Base-by-base conservation (phyloP, 768 basidiomycete species). In the Hebeloma cylindrosporum region DNA sequence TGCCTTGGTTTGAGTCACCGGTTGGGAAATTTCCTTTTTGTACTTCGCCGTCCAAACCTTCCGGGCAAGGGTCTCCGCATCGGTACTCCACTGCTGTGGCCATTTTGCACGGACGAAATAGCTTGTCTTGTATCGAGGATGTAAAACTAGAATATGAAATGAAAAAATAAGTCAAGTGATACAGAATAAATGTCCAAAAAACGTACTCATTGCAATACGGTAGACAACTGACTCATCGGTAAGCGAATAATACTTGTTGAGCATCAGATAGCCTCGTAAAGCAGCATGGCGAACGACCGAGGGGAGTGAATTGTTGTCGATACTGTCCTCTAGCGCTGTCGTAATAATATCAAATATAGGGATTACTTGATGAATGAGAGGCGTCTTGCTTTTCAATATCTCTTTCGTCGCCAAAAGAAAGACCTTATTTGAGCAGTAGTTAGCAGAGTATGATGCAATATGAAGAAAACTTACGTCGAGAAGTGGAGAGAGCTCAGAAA, bases 171-270 rank as follows among this genome's bases (percentile, higher is more conserved):
- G n/a, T n/a, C n/a, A n/a, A n/a, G n/a, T n/a, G 23, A 33, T 13
- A 22, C 11, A 30, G n/a, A 32, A 13, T 8, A 39, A 30, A 34
- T 21, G 26, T 2, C 33, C 9, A 47, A 16, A 39, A 9, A 16
- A 58, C 49, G 3, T 25, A 64, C 63, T 52, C 60, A 64, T 62
- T 0, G 60, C 57, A 9, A 63, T 44, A 1, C 60, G 52, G 22
- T 60, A 60, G 2, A 61, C 50, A 11, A 50, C 30, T 0, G 58
- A 56, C 2, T 61, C 50, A 45, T 64, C 62, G 0, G 60, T 64
- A 0, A 32, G 31, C 0, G 43, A 21, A 42, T 64, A 67, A 43
- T 65, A 67, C 46, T 63, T 65, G 45, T 63, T 60, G 13, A 67
- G 31, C 29, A 63, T 45, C 0, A 26, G 18, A 2, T 27, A 44